Conservation (phyloP, 371 early-diverging fungal species). For the Circinella umbellata region DNA sequence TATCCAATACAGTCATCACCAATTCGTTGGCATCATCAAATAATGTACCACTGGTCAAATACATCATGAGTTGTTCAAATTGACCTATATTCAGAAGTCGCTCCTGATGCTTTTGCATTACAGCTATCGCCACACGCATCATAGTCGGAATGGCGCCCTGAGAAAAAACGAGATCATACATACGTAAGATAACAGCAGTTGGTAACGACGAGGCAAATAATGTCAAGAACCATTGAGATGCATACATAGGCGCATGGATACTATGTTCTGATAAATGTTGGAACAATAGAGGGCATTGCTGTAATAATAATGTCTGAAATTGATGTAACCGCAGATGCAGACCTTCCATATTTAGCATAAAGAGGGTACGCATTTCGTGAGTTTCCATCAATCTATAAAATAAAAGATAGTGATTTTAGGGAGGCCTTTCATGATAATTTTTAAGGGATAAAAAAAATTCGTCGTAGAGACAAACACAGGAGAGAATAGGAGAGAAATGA, state of each 20-base stretch:
- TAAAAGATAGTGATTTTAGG: not conserved
- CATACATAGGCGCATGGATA: conserved; percentile 86
- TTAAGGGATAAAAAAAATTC: conserved; percentile 1
- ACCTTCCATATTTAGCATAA: conserved; percentile 80
- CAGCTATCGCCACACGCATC: conserved; percentile 79
- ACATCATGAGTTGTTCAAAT: conserved; percentile 75
- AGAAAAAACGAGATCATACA: conserved; percentile 90
- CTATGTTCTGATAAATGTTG: conserved; percentile 74
- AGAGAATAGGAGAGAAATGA: too few species aligned
- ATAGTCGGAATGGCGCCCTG: conserved; percentile 82
- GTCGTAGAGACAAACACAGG: too few species aligned
- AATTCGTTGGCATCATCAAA: conserved; percentile 68
- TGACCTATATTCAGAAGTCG: conserved; percentile 67
- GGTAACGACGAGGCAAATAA: conserved; percentile 90
- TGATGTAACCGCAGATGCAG: conserved; percentile 82
- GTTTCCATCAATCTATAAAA: conserved; percentile 75
- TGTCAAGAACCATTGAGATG: conserved; percentile 91
- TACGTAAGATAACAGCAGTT: conserved; percentile 74
- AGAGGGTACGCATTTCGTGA: conserved; percentile 79
- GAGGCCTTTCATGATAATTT: not conserved
- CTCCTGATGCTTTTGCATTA: conserved; percentile 78
- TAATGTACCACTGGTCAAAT: conserved; percentile 70
- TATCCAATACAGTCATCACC: conserved; percentile 69
- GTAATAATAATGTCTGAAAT: conserved; percentile 80
- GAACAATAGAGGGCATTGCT: conserved; percentile 74